Base-by-base conservation (phyloP, 2,329 filamentous ascomycete species). In the Massarina eburnea region DNA sequence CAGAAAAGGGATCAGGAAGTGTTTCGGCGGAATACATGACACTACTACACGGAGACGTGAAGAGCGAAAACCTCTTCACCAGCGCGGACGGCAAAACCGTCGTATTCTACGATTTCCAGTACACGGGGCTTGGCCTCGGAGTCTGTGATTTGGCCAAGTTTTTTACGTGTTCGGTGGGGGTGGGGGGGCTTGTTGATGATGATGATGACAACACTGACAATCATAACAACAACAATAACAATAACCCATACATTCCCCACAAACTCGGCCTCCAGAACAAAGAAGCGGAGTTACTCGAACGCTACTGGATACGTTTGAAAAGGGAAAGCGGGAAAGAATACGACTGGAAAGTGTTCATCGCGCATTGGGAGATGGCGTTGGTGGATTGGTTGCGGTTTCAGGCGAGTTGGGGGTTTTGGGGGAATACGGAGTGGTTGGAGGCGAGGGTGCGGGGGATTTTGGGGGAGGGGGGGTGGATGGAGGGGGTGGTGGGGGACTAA, bases 21-120 rank as follows among this genome's bases (percentile, higher is more conserved):
- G 45, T 68, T 1, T 71, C 74, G 1, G 75, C 49, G 8, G 46
- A 46, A 1, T 72, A 72, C 26, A 58, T 85, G 51, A 83, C 83
- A 0, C 74, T 81, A 14, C 80, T 88, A 7, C 84, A 88, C 55
- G 84, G 84, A 7, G 84, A 88, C 45, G 83, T 86, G 41, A 88
- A 88, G 62, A 84, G 80, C 0, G 83, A 86, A 54, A 88, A 88
- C 47, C 73, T 87, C 6, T 86, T 86, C 57, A 81, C 80, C 0
- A 81, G 71, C 0, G 46, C 58, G 0, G 52, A 61, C 0, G 81
- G 80, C 1, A 66, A 77, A 2, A 48, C 70, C 3, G 81, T 83
- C 1, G 83, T 81, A 0, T 84, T 88, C 51, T 86, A 83, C 56
- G 85, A 88, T 59, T 88, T 88, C 45, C 84, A 88, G 54, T 88